Evolutionary conservation across 805 yeast genomes (phyloP).

Genomic region (Monosporozyma solicola): DNA sequence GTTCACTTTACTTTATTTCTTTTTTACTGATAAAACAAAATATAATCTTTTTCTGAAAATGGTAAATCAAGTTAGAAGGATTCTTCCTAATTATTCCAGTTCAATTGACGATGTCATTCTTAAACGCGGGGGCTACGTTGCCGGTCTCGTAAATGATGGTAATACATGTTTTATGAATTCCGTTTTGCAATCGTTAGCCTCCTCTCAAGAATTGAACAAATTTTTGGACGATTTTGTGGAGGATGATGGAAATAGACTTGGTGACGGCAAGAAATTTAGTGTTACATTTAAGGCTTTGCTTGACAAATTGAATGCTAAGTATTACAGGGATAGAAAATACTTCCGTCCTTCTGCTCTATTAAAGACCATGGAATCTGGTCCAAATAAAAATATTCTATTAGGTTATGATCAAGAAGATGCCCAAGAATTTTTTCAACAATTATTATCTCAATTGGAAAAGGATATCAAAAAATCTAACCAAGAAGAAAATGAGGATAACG

Average conservation of each 20-base stretch:
- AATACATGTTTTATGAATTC: slow-evolving; percentile 93
- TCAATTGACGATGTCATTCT: slow-evolving; percentile 30
- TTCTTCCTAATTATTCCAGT: slow-evolving; percentile 1
- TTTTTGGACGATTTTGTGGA: slow-evolving; percentile 43
- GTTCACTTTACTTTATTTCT: not conserved
- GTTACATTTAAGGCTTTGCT: slow-evolving; percentile 44
- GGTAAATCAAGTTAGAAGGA: slow-evolving; percentile 3
- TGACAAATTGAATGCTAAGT: slow-evolving; percentile 45
- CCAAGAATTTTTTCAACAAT: slow-evolving; percentile 84
- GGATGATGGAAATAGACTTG: slow-evolving; percentile 10
- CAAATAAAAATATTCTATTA: slow-evolving; percentile 63
- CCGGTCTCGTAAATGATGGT: slow-evolving; percentile 84
- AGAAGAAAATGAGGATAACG: slow-evolving; percentile 8
- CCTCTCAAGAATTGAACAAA: slow-evolving; percentile 49
- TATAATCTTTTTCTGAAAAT: slow-evolving; percentile 2
- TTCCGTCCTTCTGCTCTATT: slow-evolving; percentile 54
- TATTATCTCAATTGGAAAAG: slow-evolving; percentile 56
- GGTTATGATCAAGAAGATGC: slow-evolving; percentile 96
- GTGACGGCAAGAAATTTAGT: slow-evolving; percentile 36
- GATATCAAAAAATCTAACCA: slow-evolving; percentile 11
- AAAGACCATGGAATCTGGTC: slow-evolving; percentile 66
- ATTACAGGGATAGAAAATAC: slow-evolving; percentile 45
- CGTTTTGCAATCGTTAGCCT: slow-evolving; percentile 74
- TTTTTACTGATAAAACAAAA: slow-evolving; percentile 1
- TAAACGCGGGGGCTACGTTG: slow-evolving; percentile 62